Evolutionary conservation across 2,329 filamentous ascomycete genomes (phyloP), one percentile per base, ranked within the genome.

Genomic region (Microsporum audouinii): DNA sequence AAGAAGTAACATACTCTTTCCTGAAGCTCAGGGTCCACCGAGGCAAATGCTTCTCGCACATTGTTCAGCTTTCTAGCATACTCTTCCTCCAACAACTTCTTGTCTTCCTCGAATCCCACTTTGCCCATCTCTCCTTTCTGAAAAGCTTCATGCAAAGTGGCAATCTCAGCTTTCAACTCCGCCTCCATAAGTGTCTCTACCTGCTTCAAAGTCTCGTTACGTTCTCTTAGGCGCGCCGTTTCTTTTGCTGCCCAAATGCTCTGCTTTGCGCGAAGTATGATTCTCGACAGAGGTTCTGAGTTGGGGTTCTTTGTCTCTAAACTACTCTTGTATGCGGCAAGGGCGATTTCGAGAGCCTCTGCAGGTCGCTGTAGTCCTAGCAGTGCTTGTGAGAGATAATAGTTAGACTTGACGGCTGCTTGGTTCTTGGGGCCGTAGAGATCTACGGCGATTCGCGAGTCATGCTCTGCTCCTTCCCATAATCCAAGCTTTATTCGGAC

Each of bases 361-460:
- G 89, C 84, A 39, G 84, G 86, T 66, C 88, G 83, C 58, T 84
- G 79, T 1, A 95, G 80, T 0, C 82, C 81, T n/a, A 95, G 78
- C 66, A 95, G 85, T 0, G 91, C 90, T 74, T 95, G 88, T 2
- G 89, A 86, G 31, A 95, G 82, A 71, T 91, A 89, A 73, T 88
- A 95, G 69, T 85, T 83, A 5, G 88, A 90, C 75, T 97, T 97
- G 77, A 95, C 86, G 67, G 82, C 85, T 53, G 23, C 51, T 23
- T 81, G 78, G 33, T 72, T 72, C 64, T 77, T 75, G 7, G 67
- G 62, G 3, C 72, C 74, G 67, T 83, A 78, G 4, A 95, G 79
- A 62, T 84, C 80, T 57, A 96, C 85, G 65, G 88, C 90, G 58
- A 84, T 79, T 59, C 86, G 75, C 70, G 91, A 92, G 74, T 96